Conservation (phyloP, 805 yeast genomes). For the Kuraishia piskuri region DNA sequence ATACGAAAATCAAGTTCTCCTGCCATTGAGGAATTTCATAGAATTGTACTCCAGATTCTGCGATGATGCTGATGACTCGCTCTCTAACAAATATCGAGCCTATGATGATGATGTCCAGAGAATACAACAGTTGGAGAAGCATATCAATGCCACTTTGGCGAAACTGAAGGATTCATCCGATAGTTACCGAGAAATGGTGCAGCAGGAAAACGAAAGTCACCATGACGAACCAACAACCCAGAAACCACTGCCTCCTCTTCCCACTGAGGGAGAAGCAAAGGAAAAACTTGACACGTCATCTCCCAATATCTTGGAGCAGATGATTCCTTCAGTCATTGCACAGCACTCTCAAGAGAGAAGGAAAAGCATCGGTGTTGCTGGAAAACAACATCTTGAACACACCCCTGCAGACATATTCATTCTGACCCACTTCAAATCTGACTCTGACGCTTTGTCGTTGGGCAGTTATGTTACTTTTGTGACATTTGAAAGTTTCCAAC, state of each 20-base stretch:
- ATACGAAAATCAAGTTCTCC: slow-evolving; percentile 2
- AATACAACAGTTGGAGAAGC: not conserved
- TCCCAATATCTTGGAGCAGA: not conserved
- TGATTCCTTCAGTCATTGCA: not conserved
- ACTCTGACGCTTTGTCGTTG: not conserved
- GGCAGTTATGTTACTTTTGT: not conserved
- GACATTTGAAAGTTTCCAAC: not conserved
- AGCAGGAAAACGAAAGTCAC: not conserved
- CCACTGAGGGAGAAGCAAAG: not conserved
- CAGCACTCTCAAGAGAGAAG: not conserved
- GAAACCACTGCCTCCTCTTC: not conserved
- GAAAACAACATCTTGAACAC: not conserved
- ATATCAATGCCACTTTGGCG: not conserved
- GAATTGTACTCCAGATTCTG: not conserved
- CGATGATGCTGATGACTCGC: not conserved
- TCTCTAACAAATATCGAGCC: not conserved
- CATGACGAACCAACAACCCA: not conserved
- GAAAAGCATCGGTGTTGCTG: not conserved
- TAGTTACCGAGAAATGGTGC: not conserved
- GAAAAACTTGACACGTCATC: not conserved
- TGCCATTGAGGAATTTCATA: not conserved
- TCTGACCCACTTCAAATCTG: not conserved
- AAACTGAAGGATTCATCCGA: not conserved
- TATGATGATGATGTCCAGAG: not conserved
- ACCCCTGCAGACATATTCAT: not conserved